Conservation (phyloP, 257 asterid genomes). For the Phtheirospermum japonicum region DNA sequence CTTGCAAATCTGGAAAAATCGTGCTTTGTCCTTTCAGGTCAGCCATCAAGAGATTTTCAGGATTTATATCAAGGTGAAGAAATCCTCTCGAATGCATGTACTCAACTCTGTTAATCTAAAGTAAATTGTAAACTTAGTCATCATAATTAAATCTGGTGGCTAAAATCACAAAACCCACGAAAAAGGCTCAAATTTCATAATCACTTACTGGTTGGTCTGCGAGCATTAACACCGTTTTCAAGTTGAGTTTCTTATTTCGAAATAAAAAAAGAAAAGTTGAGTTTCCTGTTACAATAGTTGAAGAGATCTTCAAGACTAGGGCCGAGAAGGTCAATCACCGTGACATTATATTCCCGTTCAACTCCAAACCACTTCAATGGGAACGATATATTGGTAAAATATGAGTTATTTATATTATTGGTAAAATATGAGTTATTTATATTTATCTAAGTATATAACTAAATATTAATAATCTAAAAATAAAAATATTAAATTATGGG, state of each 20-base stretch:
- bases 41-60: constrained; percentile 92
- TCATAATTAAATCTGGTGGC: not conserved
- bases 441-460: too few relatives aligned
- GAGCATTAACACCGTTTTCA: too few relatives aligned
- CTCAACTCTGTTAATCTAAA: constrained; percentile 87
- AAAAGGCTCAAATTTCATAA: constrained; percentile 13
- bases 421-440: too few relatives aligned
- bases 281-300: constrained; percentile 74
- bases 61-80: constrained; percentile 97
- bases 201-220: too few relatives aligned
- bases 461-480: too few relatives aligned
- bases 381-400: constrained; percentile 56
- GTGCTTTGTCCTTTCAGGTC: too few relatives aligned
- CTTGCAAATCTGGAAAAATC: too few relatives aligned
- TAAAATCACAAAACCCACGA: not conserved
- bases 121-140: constrained; percentile 16
- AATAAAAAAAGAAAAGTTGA: too few relatives aligned
- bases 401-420: too few relatives aligned
- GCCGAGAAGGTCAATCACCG: constrained; percentile 82
- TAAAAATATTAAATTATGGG: too few relatives aligned
- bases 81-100: constrained; percentile 97
- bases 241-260: too few relatives aligned
- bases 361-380: constrained; percentile 89
- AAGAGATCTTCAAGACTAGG: constrained; percentile 89
- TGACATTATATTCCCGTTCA: constrained; percentile 73